Base-by-base conservation (phyloP, 805 yeast genomes). In the Yarrowia sp. region DNA sequence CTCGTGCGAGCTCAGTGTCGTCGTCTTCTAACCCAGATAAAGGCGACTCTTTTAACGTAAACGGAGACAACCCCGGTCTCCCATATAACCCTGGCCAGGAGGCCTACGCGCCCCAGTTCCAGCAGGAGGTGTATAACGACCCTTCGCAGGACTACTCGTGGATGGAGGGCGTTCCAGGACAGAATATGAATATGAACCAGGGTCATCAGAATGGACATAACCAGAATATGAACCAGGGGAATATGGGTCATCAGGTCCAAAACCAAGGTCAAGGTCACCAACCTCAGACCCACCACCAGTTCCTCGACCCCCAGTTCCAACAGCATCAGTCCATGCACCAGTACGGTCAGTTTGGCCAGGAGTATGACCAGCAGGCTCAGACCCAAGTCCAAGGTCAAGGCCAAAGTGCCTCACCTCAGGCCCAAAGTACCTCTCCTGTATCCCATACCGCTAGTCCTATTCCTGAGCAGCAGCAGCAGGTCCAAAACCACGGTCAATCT, bases 91-190 rank as follows among this genome's bases (percentile, higher is more conserved):
- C 32, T 9, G 52, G 36, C 16, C 3, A 9, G 14, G 55, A 32
- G 42, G 10, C 41, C 32, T 52, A 19, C 38, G 58, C 26, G 10
- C 32, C 49, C 19, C 45, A 15, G 32, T 46, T 46, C 11, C 26
- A 36, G 14, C 26, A n/a, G 22, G 59, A 38, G 7, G 32, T 14
- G 15, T 53, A 22, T 52, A 36, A 22, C 16, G 59, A 53, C 35
- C 59, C 59, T 14, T 19, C 59, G 36, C 59, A 53, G 45, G 59
- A 53, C n/a, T 53, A 38, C 15, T 38, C 59, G 45, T 53, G 59
- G 59, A 53, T 53, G 59, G 35, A 49, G 53, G 16, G 35, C 0
- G 48, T 4, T 12, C 43, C 9, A n/a, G 8, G 15, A 2, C 43
- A 41, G 43, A 12, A 15, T 41, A 41, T 7, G 19, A 19, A 19